phyloP scores from a whole-genome alignment of 306 rosid species.

The Corylus americana region DNA sequence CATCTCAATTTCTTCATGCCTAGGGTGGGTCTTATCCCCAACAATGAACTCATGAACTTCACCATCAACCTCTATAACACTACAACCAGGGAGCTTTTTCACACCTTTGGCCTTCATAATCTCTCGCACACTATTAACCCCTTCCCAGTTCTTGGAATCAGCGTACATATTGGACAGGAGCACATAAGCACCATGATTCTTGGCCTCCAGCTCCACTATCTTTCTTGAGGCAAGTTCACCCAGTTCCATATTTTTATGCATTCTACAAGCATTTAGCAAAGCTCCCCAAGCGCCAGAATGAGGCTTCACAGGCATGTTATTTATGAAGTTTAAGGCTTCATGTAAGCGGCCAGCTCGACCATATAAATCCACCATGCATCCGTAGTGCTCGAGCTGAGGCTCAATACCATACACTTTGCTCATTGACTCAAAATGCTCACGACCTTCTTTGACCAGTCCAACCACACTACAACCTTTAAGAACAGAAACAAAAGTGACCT shows the following conservation, averaged over 20 bases:
- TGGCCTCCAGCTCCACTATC: slow-evolving; percentile 54
- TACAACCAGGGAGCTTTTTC: slow-evolving; percentile 66
- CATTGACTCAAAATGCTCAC: slow-evolving; percentile 53
- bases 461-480: slow-evolving; percentile 59
- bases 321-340: slow-evolving; percentile 58
- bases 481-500: slow-evolving; percentile 46
- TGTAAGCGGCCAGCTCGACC: slow-evolving; percentile 56
- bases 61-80: slow-evolving; percentile 62
- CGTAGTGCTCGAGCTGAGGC: slow-evolving; percentile 59
- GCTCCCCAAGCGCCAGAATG: slow-evolving; percentile 71
- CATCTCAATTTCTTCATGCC: slow-evolving; percentile 46
- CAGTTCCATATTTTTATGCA: slow-evolving; percentile 45
- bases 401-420: slow-evolving; percentile 42
- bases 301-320: slow-evolving; percentile 62
- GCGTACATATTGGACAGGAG: slow-evolving; percentile 63
- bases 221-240: slow-evolving; percentile 51
- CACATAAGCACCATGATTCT: slow-evolving; percentile 57
- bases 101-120: slow-evolving; percentile 54
- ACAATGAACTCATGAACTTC: slow-evolving; percentile 66
- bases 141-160: slow-evolving; percentile 53
- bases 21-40: slow-evolving; percentile 58
- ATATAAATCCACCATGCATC: slow-evolving; percentile 66
- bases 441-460: slow-evolving; percentile 61
- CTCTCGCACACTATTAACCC: slow-evolving; percentile 39
- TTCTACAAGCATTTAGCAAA: slow-evolving; percentile 60